Percentiles rank a stretch among this genome's conserved stretches.
Conservation (phyloP, 257 asterid species). For the Petunia axillaris region DNA sequence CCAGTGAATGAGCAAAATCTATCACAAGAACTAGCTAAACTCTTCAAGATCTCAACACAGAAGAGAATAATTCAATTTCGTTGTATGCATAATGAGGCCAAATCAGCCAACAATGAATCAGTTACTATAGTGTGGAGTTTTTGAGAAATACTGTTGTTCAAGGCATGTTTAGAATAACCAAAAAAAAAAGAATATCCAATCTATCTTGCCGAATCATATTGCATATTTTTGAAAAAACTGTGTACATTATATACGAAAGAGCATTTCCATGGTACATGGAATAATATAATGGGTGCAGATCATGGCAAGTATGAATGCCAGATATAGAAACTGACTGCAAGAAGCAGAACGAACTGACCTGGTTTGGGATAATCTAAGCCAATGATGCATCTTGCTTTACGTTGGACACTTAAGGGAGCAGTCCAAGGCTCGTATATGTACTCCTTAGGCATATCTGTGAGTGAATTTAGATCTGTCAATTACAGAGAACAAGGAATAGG, state of each 20-base stretch:
- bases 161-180: background rate
- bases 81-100: background rate
- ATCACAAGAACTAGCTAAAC: background rate
- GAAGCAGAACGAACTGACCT: slow-evolving; percentile 48
- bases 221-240: background rate
- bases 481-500: background rate
- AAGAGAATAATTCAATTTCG: background rate
- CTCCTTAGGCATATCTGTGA: slow-evolving; percentile 92
- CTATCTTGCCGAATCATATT: background rate
- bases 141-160: background rate
- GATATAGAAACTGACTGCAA: background rate
- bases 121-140: slow-evolving; percentile 1
- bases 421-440: slow-evolving; percentile 96
- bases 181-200: background rate
- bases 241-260: background rate
- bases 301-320: background rate
- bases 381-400: slow-evolving; percentile 77
- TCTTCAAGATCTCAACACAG: background rate
- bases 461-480: slow-evolving; percentile 20
- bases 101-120: background rate
- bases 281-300: background rate
- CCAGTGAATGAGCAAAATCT: background rate
- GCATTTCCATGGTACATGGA: background rate
- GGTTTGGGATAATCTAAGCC: slow-evolving; percentile 98
- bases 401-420: slow-evolving; percentile 83